A percentile compares a stretch with the other conserved stretches of the same genome.
phyloP scores from a whole-genome alignment of 31 red algal species.

The Odonthalia washingtoniensis region DNA sequence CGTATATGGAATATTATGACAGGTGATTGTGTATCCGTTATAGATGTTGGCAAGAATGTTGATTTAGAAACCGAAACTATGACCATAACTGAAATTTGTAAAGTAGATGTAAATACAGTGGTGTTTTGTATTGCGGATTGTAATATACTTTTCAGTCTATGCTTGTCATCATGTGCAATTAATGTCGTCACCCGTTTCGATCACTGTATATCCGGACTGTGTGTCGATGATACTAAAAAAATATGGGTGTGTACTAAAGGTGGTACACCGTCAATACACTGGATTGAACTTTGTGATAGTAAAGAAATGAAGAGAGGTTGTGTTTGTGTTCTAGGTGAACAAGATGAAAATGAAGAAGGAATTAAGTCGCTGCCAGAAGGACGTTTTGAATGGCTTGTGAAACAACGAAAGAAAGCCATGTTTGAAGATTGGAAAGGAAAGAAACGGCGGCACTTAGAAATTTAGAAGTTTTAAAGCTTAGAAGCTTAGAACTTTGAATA shows the following conservation, averaged over 20 bases:
- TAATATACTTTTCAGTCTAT: background rate
- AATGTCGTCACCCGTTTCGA: background rate
- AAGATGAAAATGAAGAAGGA: too few relatives aligned
- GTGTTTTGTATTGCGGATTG: background rate
- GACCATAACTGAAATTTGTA: background rate
- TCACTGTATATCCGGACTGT: background rate
- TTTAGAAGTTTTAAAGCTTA: too few relatives aligned
- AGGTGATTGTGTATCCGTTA: constrained; percentile 17
- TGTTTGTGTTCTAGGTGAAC: background rate
- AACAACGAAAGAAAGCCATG: constrained; percentile 46
- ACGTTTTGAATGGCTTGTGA: constrained; percentile 35
- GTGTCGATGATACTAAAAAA: background rate
- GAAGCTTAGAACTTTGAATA: too few relatives aligned
- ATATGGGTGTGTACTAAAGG: background rate
- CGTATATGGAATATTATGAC: constrained; percentile 32
- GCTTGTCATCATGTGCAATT: background rate
- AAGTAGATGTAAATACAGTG: background rate
- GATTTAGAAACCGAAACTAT: background rate
- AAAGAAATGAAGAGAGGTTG: background rate
- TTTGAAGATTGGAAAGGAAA: constrained; percentile 59
- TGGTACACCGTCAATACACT: background rate
- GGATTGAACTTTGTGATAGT: background rate
- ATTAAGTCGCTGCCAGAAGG: background rate
- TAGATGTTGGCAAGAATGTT: background rate
- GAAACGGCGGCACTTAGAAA: constrained; percentile 50